Conservation (phyloP, 2,329 filamentous ascomycete species). For the Cytospora paraplurivora region DNA sequence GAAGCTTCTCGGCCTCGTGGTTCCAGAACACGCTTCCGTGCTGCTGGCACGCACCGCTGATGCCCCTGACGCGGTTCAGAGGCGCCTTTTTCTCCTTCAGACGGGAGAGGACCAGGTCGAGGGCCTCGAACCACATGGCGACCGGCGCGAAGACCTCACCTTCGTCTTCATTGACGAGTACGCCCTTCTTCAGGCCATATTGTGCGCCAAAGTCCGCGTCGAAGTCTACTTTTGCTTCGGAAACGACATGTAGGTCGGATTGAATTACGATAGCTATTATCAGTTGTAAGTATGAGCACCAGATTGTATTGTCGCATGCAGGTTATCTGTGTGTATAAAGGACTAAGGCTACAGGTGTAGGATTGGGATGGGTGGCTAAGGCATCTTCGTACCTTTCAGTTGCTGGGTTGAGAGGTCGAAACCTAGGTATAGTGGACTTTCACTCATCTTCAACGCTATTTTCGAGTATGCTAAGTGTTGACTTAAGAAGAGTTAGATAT, state of each 20-base stretch:
- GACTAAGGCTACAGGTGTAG: not conserved
- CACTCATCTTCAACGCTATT: conserved; percentile 26
- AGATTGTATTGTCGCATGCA: not conserved
- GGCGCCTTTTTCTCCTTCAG: conserved; percentile 71
- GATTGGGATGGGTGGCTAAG: conserved; percentile 5
- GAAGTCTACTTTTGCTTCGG: conserved; percentile 92
- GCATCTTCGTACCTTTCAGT: conserved; percentile 67
- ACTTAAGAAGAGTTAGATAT: not conserved
- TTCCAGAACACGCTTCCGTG: conserved; percentile 98
- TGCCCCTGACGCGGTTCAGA: conserved; percentile 72
- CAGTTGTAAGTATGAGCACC: conserved; percentile 17
- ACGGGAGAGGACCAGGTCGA: conserved; percentile 80
- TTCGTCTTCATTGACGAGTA: conserved; percentile 77
- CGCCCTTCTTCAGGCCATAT: conserved; percentile 85
- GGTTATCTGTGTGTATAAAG: not conserved
- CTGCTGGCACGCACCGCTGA: conserved; percentile 94
- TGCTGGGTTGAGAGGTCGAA: conserved; percentile 98
- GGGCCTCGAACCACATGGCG: conserved; percentile 89
- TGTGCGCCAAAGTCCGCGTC: conserved; percentile 75
- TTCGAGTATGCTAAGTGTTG: not conserved
- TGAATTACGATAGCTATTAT: conserved; percentile 75
- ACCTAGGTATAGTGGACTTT: conserved; percentile 76
- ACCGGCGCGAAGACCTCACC: conserved; percentile 92
- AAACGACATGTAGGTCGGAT: conserved; percentile 76
- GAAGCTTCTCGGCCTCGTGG: conserved; percentile 63